Percentiles rank a stretch among this genome's conserved stretches.
Evolutionary conservation across 1,284 basidiomycete species (phyloP).

Genomic region (Meira miltonrushii): DNA sequence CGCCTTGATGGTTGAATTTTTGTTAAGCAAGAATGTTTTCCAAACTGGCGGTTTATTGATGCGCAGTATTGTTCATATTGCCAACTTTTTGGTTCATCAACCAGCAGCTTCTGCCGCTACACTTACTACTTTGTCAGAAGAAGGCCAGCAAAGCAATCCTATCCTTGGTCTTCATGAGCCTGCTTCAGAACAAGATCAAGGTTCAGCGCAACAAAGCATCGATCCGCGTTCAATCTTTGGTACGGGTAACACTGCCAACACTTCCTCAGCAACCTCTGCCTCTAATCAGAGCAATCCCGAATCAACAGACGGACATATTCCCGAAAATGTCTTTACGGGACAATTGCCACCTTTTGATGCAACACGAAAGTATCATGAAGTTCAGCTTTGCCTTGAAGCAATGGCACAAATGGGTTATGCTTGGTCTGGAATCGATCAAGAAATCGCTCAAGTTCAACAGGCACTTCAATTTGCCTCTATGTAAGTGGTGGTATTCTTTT

Average conservation of each 20-base stretch:
- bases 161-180: background rate
- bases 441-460: constrained; percentile 33
- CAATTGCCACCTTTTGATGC: constrained; percentile 35
- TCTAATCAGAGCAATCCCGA: background rate
- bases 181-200: background rate
- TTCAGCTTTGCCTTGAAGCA: constrained; percentile 35
- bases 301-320: constrained; percentile 9
- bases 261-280: background rate
- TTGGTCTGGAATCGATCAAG: constrained; percentile 36
- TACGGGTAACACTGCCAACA: too few relatives aligned
- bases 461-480: too few relatives aligned
- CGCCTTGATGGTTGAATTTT: constrained; percentile 27
- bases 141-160: background rate
- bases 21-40: constrained; percentile 29
- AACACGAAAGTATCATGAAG: constrained; percentile 38
- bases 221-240: background rate
- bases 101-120: background rate
- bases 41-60: constrained; percentile 36
- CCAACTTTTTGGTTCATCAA: constrained; percentile 36
- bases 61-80: constrained; percentile 33
- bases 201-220: background rate
- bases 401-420: constrained; percentile 46
- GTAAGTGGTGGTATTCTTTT: too few relatives aligned
- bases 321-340: constrained; percentile 17
- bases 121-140: background rate